Conservation (phyloP, 805 yeast species). For the Barnettozyma siamensis region DNA sequence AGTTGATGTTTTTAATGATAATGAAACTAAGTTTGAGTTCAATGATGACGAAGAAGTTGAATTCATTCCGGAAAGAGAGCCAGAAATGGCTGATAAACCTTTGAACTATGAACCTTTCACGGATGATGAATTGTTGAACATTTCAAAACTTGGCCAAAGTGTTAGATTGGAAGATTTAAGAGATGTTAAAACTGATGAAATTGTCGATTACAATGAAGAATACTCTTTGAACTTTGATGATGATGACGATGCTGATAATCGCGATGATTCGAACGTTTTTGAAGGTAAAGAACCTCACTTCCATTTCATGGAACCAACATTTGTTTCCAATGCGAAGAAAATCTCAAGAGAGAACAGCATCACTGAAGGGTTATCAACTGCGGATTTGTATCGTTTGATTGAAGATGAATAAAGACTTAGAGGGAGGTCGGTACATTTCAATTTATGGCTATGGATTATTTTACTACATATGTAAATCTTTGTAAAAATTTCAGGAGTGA, state of each 20-base stretch:
- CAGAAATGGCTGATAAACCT: conserved; percentile 40
- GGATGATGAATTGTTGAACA: conserved; percentile 27
- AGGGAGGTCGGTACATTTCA: too few species aligned
- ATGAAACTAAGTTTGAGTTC: conserved; percentile 35
- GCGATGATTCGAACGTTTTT: conserved; percentile 16
- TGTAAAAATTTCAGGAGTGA: too few species aligned
- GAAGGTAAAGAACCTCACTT: conserved; percentile 11
- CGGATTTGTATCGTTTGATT: conserved; percentile 20
- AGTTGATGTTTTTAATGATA: conserved; percentile 24
- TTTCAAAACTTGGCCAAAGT: conserved; percentile 15
- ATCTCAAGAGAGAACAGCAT: conserved; percentile 8
- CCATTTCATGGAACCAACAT: conserved; percentile 25
- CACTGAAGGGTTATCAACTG: conserved; percentile 18
- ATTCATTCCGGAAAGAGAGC: conserved; percentile 34
- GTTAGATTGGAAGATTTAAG: conserved; percentile 13
- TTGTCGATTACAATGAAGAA: conserved; percentile 14
- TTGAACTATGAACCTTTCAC: conserved; percentile 37
- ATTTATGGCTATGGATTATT: too few species aligned
- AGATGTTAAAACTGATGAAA: conserved; percentile 4
- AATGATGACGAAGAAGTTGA: conserved; percentile 40
- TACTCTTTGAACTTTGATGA: conserved; percentile 20
- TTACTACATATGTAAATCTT: too few species aligned
- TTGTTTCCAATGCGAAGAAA: conserved; percentile 19
- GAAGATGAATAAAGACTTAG: conserved; percentile 11
- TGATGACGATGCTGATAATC: conserved; percentile 26